phyloP scores from a whole-genome alignment of 2,329 filamentous ascomycete genomes.

The Trichoderma sp. region DNA sequence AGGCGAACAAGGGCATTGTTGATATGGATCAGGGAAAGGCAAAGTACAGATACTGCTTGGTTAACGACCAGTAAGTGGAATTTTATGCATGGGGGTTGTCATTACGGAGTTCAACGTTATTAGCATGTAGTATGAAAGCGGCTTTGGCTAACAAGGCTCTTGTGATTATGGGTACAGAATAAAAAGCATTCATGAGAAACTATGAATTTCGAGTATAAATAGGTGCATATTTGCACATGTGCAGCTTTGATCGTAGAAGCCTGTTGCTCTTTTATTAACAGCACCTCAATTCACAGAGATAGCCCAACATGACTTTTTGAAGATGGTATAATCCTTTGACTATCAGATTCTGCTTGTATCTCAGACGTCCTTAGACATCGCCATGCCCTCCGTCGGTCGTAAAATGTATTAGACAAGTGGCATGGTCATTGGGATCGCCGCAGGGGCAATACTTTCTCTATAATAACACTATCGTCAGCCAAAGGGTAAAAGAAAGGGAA shows the following conservation, averaged over 20 bases:
- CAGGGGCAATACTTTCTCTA: background rate
- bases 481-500: background rate
- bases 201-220: background rate
- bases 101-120: background rate
- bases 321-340: background rate
- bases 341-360: background rate
- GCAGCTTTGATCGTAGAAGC: too few species aligned
- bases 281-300: background rate
- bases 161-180: background rate
- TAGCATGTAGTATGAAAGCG: background rate
- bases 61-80: conserved; percentile 38
- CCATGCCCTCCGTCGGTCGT: background rate
- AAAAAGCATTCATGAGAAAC: background rate
- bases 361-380: too few species aligned
- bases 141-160: background rate
- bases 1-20: conserved; percentile 55
- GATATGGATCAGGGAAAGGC: conserved; percentile 58
- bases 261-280: background rate
- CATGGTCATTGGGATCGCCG: background rate
- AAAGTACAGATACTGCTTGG: conserved; percentile 50
- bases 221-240: too few species aligned
- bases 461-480: background rate
- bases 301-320: background rate
- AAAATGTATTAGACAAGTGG: background rate
- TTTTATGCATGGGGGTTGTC: background rate